Evolutionary conservation across 352 stramenopile species (phyloP), one percentile per base, ranked within the genome.

Genomic region (Phytopythium sindhum): DNA sequence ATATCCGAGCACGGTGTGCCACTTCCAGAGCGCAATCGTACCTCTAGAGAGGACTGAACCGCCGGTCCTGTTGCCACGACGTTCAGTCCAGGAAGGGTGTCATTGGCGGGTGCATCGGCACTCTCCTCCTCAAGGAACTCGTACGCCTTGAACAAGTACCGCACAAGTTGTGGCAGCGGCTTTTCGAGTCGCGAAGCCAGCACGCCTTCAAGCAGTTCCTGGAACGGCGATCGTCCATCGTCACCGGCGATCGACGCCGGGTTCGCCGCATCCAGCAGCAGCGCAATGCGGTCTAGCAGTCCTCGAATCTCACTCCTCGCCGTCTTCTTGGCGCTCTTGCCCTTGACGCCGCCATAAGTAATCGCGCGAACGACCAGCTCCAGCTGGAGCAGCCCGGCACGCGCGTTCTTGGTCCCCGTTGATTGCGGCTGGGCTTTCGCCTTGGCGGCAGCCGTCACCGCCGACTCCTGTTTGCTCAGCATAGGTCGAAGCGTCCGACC

Each of bases 181-280:
- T 63, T 24, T 24, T 77, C 58, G 7, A 95, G 69, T 56, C 67
- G 73, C 3, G 64, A 67, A 28, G 75, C 68, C 4, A 95, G 57
- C 17, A 84, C 62, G 10, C 80, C 72, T 50, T 86, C 55, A 6
- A 95, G 54, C 33, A 94, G 90, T 15, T 78, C 57, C 39, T 90
- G 80, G 63, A 95, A 95, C 14, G 83, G 83, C 28, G 87, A 90
- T 15, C 71, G 78, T 37, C 90, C 81, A 33, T 89, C 80, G 23
- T 80, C 80, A 24, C 88, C 85, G 19, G 66, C 78, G 55, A 91
- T 75, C 21, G 78, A 88, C 29, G 77, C 69, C 24, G 81, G 81
- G 31, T 86, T 92, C 0, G 78, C 81, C 12, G 84, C 84, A 37
- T 93, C 86, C 51, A 93, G 65, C 21, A 91, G 67, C 64, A 95